Evolutionary conservation across 768 basidiomycete genomes (phyloP), one percentile per base, ranked within the genome.

Genomic region (Tulasnella sp.): DNA sequence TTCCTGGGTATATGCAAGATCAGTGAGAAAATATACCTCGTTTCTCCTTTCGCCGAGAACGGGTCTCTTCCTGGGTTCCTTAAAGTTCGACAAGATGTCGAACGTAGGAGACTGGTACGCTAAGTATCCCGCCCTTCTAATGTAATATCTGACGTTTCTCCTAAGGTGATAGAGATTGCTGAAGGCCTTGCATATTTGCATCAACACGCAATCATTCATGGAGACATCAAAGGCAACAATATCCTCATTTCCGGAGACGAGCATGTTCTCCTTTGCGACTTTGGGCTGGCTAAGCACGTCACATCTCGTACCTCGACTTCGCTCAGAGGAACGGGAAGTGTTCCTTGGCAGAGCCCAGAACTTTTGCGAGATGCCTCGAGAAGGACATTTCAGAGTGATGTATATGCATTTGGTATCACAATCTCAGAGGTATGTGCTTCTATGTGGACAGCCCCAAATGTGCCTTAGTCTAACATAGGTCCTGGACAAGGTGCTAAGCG

Each of bases 181-280:
- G 72, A 73, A 20, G 72, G 37, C n/a, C 42, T 73, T 14, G 22
- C 72, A 14, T 73, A 73, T 42, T 42, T 73, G 37, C 72, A 73
- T 42, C 37, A 73, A 42, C 16, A 24, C 37, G 18, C 11, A 11
- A 73, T 73, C 72, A 73, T 73, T 24, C 72, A 73, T 31, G 31
- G 72, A 8, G 72, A 73, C 72, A 18, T 73, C 11, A 73, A 73
- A 73, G 72, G 37, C 8, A 37, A 42, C 31, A 73, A 73, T 31
- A 73, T 31, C 31, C 72, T 73, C 72, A 42, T 73, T 20, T 73
- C 72, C 37, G 42, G 18, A 18, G 16, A 18, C 7, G 72, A 40
- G 12, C 18, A 73, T 73, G 42, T 42, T 42, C 72, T 73, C n/a
- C 72, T 73, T 7, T 73, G 72, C n/a, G 72, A 73, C 72, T 73